Evolutionary conservation across 805 yeast species (phyloP).

Genomic region (Torulaspora franciscae): DNA sequence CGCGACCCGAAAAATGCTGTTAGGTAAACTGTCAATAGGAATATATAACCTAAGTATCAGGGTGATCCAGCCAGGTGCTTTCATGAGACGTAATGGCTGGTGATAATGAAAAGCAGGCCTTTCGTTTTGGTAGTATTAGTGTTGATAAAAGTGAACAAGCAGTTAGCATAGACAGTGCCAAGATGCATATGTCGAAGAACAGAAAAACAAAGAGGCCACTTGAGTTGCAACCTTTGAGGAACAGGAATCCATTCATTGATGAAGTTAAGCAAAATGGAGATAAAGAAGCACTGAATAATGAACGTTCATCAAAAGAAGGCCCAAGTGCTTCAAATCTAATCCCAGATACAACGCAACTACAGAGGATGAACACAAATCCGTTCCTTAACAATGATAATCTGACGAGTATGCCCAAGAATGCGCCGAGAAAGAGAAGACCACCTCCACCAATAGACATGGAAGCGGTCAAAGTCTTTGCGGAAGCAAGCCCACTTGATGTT

Average conservation of each 20-base stretch:
- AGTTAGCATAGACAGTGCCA: not conserved
- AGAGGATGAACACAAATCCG: constrained; percentile 5
- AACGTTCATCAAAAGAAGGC: not conserved
- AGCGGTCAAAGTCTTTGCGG: constrained; percentile 4
- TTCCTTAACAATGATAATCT: not conserved
- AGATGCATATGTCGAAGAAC: not conserved
- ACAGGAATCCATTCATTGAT: constrained; percentile 9
- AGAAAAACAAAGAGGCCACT: constrained; percentile 3
- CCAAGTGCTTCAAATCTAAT: too few relatives aligned
- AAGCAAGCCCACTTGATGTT: constrained; percentile 1
- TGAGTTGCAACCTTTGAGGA: constrained; percentile 9
- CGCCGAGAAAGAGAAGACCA: constrained; percentile 17
- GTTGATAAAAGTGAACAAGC: constrained; percentile 16
- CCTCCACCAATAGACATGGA: constrained; percentile 25
- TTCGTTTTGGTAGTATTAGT: constrained; percentile 17
- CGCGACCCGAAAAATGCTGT: too few relatives aligned
- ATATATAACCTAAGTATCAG: not conserved
- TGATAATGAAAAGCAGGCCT: constrained; percentile 16
- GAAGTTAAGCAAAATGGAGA: not conserved
- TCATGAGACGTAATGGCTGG: constrained; percentile 15
- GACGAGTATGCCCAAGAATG: not conserved
- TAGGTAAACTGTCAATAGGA: too few relatives aligned
- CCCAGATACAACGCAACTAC: not conserved
- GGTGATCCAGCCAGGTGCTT: not conserved
- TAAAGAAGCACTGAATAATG: not conserved